These are phyloP conservation scores for Podaxis sp. DNA, from an alignment of 768 basidiomycete species.

Conservation along the genomic window DNA sequence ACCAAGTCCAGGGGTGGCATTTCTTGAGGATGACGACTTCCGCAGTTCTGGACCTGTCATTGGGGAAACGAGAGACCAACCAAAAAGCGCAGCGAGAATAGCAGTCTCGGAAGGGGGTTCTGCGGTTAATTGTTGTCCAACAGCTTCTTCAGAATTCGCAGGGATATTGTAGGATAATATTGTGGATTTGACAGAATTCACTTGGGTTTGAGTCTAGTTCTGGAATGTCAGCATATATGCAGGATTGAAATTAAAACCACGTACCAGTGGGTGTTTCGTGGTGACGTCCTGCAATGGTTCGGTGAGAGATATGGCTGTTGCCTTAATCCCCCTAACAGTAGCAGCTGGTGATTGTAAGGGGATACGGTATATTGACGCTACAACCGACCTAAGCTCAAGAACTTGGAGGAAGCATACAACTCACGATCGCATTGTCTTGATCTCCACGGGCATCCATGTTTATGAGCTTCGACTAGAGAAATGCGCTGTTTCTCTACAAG, in stretches of 20 bases:
- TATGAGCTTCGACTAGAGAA: constrained; percentile 69
- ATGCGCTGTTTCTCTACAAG: constrained; percentile 72
- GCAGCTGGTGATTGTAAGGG: constrained; percentile 64
- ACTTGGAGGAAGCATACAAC: constrained; percentile 20
- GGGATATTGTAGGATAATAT: constrained; percentile 35
- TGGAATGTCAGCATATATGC: constrained; percentile 1
- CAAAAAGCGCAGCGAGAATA: constrained; percentile 46
- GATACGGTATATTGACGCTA: constrained; percentile 72
- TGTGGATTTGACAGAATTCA: constrained; percentile 48
- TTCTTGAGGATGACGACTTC: not conserved
- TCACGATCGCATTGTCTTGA: constrained; percentile 76
- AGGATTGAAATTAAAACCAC: constrained; percentile 18
- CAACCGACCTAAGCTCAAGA: not conserved
- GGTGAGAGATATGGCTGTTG: constrained; percentile 51
- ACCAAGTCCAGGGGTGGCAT: constrained; percentile 11
- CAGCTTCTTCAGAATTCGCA: constrained; percentile 14
- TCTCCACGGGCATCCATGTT: constrained; percentile 84
- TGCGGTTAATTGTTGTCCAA: constrained; percentile 18
- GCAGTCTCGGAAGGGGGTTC: constrained; percentile 37
- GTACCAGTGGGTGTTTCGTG: constrained; percentile 74
- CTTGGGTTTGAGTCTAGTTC: constrained; percentile 55
- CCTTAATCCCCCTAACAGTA: constrained; percentile 61
- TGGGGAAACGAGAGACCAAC: constrained; percentile 45
- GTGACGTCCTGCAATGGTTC: constrained; percentile 49
- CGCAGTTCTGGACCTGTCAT: constrained; percentile 20